Percentiles rank a stretch among this genome's conserved stretches.
Conservation (phyloP, 2,329 filamentous ascomycete genomes). For the Ophiostoma piceae region DNA sequence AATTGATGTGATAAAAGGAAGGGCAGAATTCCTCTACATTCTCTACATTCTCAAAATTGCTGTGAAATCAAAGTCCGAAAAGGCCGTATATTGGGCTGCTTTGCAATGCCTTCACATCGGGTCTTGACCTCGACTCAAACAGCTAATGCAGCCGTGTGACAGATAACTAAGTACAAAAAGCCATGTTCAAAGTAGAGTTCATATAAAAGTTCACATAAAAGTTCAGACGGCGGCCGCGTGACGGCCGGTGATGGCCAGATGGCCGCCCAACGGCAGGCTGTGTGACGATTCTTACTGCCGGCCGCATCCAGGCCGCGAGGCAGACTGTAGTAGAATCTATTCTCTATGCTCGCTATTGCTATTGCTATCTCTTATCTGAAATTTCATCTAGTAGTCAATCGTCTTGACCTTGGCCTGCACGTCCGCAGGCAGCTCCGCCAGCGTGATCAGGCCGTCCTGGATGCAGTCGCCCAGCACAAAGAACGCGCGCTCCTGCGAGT, state of each 20-base stretch:
- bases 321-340: neutral
- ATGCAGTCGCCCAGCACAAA: conserved; percentile 95
- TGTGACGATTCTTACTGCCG: neutral
- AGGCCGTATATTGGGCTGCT: neutral
- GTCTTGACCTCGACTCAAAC: neutral
- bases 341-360: neutral
- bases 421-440: conserved; percentile 69
- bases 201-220: too few relatives aligned
- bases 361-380: neutral
- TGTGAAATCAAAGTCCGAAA: too few relatives aligned
- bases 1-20: neutral
- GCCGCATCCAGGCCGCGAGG: neutral
- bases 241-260: neutral
- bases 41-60: too few relatives aligned
- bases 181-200: too few relatives aligned
- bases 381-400: conserved; percentile 46
- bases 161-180: neutral
- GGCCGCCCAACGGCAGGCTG: too few relatives aligned
- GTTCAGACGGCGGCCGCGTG: neutral
- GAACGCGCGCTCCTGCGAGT: conserved; percentile 82
- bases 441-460: conserved; percentile 64
- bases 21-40: too few relatives aligned
- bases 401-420: conserved; percentile 62
- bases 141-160: neutral
- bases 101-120: neutral